Evolutionary conservation across 2,329 filamentous ascomycete genomes (phyloP).

Genomic region (Diaporthe sp.): DNA sequence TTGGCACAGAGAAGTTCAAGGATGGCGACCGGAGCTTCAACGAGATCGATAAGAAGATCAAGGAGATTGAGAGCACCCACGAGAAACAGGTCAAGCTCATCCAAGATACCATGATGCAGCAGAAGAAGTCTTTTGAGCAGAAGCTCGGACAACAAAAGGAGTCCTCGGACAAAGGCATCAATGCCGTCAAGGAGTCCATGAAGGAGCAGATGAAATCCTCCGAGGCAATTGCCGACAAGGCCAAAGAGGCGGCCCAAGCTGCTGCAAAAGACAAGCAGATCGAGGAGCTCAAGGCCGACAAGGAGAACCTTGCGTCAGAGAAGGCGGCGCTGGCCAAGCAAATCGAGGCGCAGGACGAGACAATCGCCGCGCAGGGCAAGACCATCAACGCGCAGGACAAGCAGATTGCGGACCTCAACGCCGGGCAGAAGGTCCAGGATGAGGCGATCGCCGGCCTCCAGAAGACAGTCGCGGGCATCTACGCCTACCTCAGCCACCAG

Average conservation of each 20-base stretch:
- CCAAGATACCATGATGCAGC: background rate
- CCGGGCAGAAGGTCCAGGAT: background rate
- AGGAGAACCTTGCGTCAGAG: too few relatives aligned
- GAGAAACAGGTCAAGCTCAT: background rate
- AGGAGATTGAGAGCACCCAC: background rate
- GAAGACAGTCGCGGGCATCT: background rate
- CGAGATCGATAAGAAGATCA: background rate
- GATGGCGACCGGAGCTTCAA: too few relatives aligned
- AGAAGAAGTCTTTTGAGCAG: background rate
- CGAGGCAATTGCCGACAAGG: background rate
- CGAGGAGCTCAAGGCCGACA: background rate
- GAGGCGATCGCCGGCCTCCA: background rate
- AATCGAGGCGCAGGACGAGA: too few relatives aligned
- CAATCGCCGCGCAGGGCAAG: background rate
- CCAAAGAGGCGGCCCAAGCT: background rate
- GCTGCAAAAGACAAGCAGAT: background rate
- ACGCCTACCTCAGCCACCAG: background rate
- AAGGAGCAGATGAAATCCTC: background rate
- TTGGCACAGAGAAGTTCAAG: too few relatives aligned
- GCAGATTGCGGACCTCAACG: background rate
- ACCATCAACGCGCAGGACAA: too few relatives aligned
- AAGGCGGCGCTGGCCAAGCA: background rate
- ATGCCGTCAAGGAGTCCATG: background rate
- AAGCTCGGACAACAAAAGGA: background rate
- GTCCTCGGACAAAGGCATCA: background rate